These are phyloP conservation scores for Epichloe bromicola DNA, from an alignment of 2,329 filamentous ascomycete species.

Conservation along the genomic window DNA sequence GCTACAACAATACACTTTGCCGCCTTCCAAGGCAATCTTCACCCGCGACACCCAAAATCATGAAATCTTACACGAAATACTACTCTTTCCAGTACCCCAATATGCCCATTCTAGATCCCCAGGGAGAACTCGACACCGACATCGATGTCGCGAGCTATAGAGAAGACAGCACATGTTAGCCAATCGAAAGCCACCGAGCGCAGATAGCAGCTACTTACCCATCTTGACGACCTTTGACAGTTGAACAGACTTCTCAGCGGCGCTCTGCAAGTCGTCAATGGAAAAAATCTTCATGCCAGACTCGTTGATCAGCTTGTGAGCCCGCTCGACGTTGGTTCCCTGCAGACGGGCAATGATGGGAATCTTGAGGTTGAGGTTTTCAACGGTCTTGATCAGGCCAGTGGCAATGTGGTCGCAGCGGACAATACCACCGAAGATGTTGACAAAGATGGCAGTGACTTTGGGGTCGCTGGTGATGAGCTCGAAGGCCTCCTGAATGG, in stretches of 20 bases:
- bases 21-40: neutral
- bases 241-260: slow-evolving; percentile 95
- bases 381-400: slow-evolving; percentile 87
- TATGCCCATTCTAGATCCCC: slow-evolving; percentile 53
- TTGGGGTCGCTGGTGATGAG: slow-evolving; percentile 97
- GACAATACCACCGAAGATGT: slow-evolving; percentile 99
- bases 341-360: slow-evolving; percentile 95
- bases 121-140: slow-evolving; percentile 94
- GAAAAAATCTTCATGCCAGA: slow-evolving; percentile 99
- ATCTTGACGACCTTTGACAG: slow-evolving; percentile 99
- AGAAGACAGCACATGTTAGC: slow-evolving; percentile 10
- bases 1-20: slow-evolving; percentile 3
- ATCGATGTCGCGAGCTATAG: slow-evolving; percentile 77
- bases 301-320: slow-evolving; percentile 88
- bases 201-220: slow-evolving; percentile 43
- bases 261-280: slow-evolving; percentile 93
- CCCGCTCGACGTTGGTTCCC: slow-evolving; percentile 95
- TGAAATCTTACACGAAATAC: slow-evolving; percentile 17
- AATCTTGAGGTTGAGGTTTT: slow-evolving; percentile 89
- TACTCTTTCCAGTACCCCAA: slow-evolving; percentile 3
- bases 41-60: neutral
- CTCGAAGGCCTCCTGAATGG: slow-evolving; percentile 95
- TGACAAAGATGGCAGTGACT: slow-evolving; percentile 98
- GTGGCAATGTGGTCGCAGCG: slow-evolving; percentile 95
- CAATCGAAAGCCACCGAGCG: neutral